Evolutionary conservation across 2,329 filamentous ascomycete species (phyloP).

Genomic region (Alternaria sp.): DNA sequence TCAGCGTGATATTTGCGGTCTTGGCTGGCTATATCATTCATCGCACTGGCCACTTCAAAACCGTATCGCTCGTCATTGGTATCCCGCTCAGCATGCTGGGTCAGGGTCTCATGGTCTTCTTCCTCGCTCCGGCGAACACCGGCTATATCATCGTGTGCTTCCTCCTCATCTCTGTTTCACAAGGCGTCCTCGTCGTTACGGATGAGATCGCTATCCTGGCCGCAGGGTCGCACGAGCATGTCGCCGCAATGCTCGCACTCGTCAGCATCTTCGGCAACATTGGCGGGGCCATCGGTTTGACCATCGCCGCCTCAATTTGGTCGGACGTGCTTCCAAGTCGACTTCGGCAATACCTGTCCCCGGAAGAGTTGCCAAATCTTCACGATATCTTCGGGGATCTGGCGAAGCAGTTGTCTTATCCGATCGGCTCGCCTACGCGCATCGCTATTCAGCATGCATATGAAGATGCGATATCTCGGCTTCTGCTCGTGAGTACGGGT

Average conservation of each 20-base stretch:
- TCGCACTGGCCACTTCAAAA: constrained; percentile 26
- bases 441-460: constrained; percentile 44
- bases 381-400: constrained; percentile 58
- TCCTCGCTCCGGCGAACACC: constrained; percentile 29
- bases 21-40: constrained; percentile 18
- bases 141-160: constrained; percentile 41
- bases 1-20: constrained; percentile 17
- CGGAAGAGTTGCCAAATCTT: constrained; percentile 51
- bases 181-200: constrained; percentile 31
- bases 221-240: constrained; percentile 49
- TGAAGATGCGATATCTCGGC: constrained; percentile 13
- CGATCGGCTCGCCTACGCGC: constrained; percentile 55
- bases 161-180: constrained; percentile 34
- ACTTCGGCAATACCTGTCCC: constrained; percentile 25
- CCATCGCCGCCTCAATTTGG: constrained; percentile 69
- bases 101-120: constrained; percentile 35
- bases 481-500: constrained; percentile 12
- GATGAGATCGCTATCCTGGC: constrained; percentile 31
- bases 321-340: constrained; percentile 41
- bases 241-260: constrained; percentile 51
- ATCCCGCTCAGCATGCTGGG: constrained; percentile 30
- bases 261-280: constrained; percentile 67
- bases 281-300: constrained; percentile 51
- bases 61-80: constrained; percentile 17
- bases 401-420: constrained; percentile 60